phyloP scores from a whole-genome alignment of 768 basidiomycete species.

The Phaffia tasmanica region DNA sequence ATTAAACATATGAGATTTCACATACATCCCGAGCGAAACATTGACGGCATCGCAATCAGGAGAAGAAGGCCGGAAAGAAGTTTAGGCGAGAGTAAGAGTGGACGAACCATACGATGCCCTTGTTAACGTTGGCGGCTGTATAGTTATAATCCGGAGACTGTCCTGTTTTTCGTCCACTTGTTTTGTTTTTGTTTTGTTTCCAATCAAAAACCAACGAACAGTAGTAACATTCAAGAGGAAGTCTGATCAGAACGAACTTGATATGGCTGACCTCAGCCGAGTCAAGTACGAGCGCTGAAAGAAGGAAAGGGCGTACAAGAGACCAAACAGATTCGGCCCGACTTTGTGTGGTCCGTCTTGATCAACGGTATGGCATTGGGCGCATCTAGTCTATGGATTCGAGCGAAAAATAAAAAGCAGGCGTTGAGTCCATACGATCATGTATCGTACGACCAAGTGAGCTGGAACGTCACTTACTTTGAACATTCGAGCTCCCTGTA shows the following conservation, averaged over 20 bases:
- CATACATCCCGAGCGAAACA: neutral
- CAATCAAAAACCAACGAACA: neutral
- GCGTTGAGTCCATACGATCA: too few relatives aligned
- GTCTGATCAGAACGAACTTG: neutral
- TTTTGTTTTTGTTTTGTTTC: too few relatives aligned
- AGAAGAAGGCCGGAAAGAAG: too few relatives aligned
- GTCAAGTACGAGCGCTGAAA: neutral
- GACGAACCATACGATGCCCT: constrained; percentile 65
- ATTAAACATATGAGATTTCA: neutral
- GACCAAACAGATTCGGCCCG: too few relatives aligned
- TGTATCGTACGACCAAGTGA: too few relatives aligned
- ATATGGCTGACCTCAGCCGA: neutral
- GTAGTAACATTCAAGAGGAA: neutral
- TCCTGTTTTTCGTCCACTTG: constrained; percentile 49
- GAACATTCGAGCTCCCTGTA: too few relatives aligned
- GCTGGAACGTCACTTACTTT: too few relatives aligned
- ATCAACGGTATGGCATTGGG: too few relatives aligned
- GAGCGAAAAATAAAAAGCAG: too few relatives aligned
- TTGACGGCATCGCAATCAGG: neutral
- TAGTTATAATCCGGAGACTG: constrained; percentile 75
- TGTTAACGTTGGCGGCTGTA: constrained; percentile 90
- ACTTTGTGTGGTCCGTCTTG: too few relatives aligned
- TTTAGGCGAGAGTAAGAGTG: neutral
- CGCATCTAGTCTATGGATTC: constrained; percentile 13
- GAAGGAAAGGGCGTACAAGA: constrained; percentile 3